A percentile compares a stretch with the other conserved stretches of the same genome.
phyloP scores from a whole-genome alignment of 2,329 filamentous ascomycete species.

The Colletotrichum salicis region DNA sequence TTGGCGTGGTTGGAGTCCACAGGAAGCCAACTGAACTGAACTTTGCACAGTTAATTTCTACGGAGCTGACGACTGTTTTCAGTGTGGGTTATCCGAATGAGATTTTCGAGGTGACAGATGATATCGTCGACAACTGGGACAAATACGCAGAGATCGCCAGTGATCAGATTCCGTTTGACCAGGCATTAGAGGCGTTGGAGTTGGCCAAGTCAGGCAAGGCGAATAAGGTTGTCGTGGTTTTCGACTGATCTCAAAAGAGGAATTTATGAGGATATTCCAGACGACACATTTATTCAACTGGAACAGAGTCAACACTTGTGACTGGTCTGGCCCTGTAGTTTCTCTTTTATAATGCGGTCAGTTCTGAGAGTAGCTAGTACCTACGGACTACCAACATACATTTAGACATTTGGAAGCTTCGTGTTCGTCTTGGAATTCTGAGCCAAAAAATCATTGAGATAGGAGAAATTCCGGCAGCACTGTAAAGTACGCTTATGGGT shows the following conservation, averaged over 20 bases:
- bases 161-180: conserved; percentile 13
- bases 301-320: too few relatives aligned
- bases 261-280: background rate
- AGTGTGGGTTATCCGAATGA: conserved; percentile 20
- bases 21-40: conserved; percentile 12
- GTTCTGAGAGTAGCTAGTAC: too few relatives aligned
- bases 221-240: conserved; percentile 21
- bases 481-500: too few relatives aligned
- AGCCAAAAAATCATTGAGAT: background rate
- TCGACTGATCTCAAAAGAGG: background rate
- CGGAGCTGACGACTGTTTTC: conserved; percentile 16
- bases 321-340: too few relatives aligned
- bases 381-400: too few relatives aligned
- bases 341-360: too few relatives aligned
- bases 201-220: conserved; percentile 18
- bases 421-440: background rate
- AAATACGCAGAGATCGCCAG: conserved; percentile 19
- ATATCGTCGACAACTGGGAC: conserved; percentile 20
- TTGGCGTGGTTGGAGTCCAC: conserved; percentile 11
- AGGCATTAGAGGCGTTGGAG: conserved; percentile 6
- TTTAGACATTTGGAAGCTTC: background rate
- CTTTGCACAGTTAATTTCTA: conserved; percentile 2
- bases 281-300: too few relatives aligned
- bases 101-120: conserved; percentile 23
- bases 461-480: background rate